These are phyloP conservation scores for Chrysanthemum lavandulifolium DNA, from an alignment of 129 eudicot genomes.

Conservation along the genomic window DNA sequence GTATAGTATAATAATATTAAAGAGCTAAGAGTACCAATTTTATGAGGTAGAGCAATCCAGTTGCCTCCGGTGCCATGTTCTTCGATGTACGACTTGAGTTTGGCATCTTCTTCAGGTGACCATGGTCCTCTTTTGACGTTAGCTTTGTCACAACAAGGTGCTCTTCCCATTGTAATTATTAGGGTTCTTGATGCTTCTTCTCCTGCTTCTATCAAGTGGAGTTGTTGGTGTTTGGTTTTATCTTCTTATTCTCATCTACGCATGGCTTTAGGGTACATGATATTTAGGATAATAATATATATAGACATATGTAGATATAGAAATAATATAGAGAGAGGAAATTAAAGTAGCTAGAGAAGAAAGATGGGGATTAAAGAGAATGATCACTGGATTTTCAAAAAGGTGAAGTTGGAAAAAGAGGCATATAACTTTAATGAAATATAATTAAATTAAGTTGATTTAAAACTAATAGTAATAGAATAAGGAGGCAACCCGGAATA, in stretches of 20 bases:
- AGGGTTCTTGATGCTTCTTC: slow-evolving; percentile 25
- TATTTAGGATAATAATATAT: slow-evolving; percentile 27
- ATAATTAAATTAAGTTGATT: slow-evolving; percentile 16
- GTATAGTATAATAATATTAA: slow-evolving; percentile 20
- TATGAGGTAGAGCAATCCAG: slow-evolving; percentile 90
- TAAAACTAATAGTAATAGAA: slow-evolving; percentile 23
- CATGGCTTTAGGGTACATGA: slow-evolving; percentile 36
- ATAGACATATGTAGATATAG: slow-evolving; percentile 17
- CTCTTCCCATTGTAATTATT: slow-evolving; percentile 74
- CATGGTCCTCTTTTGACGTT: slow-evolving; percentile 96
- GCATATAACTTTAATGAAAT: slow-evolving; percentile 31
- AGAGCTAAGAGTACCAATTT: slow-evolving; percentile 50
- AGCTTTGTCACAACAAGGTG: slow-evolving; percentile 94
- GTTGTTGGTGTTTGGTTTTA: slow-evolving; percentile 43
- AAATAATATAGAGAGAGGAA: slow-evolving; percentile 33
- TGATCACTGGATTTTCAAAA: slow-evolving; percentile 41
- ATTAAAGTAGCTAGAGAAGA: slow-evolving; percentile 64
- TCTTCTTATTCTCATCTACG: slow-evolving; percentile 37
- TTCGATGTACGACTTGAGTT: slow-evolving; percentile 73
- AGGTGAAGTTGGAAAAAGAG: slow-evolving; percentile 53
- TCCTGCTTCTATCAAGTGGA: slow-evolving; percentile 35
- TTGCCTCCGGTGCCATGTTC: slow-evolving; percentile 90
- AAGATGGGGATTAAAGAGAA: slow-evolving; percentile 47
- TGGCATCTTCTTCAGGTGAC: slow-evolving; percentile 93
- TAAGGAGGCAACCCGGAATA: slow-evolving; percentile 56